These are phyloP conservation scores for Kalmusia sp. DNA, from an alignment of 2,329 filamentous ascomycete genomes.

Conservation along the genomic window DNA sequence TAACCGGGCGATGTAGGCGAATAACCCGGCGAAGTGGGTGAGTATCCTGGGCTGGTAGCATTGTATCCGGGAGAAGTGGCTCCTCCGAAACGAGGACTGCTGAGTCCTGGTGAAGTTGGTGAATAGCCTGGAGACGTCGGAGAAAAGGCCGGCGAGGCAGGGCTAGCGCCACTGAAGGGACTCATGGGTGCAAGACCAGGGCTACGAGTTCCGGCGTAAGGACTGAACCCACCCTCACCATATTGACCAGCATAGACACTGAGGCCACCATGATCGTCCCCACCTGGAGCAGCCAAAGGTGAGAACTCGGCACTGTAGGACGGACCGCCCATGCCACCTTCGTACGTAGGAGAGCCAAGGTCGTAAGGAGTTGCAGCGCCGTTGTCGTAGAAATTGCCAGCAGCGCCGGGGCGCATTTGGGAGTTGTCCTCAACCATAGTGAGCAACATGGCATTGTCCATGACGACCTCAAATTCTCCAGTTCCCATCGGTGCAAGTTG, in stretches of 20 bases:
- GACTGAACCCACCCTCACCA: constrained; percentile 68
- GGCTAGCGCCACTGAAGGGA: constrained; percentile 66
- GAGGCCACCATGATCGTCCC: constrained; percentile 63
- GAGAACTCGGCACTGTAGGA: constrained; percentile 71
- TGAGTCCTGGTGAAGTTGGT: constrained; percentile 57
- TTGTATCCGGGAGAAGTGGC: constrained; percentile 53
- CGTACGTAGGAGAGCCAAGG: constrained; percentile 67
- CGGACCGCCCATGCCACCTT: constrained; percentile 66
- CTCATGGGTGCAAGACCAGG: constrained; percentile 74
- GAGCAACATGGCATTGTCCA: constrained; percentile 95
- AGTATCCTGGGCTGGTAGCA: constrained; percentile 63
- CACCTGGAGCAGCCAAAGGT: constrained; percentile 75
- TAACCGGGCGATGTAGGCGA: constrained; percentile 72
- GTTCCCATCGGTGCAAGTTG: constrained; percentile 98
- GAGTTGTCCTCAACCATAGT: constrained; percentile 94
- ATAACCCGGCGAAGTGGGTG: constrained; percentile 45
- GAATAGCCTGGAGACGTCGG: constrained; percentile 49
- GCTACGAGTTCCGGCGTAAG: constrained; percentile 69
- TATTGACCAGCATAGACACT: constrained; percentile 71
- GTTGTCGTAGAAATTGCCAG: constrained; percentile 73
- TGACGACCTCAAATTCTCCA: constrained; percentile 90
- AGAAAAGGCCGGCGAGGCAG: constrained; percentile 48
- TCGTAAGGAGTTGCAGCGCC: constrained; percentile 96
- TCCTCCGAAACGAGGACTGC: constrained; percentile 59
- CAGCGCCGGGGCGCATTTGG: constrained; percentile 72